phyloP scores from a whole-genome alignment of 148 eudicot species.

The Amaranthus palmeri region DNA sequence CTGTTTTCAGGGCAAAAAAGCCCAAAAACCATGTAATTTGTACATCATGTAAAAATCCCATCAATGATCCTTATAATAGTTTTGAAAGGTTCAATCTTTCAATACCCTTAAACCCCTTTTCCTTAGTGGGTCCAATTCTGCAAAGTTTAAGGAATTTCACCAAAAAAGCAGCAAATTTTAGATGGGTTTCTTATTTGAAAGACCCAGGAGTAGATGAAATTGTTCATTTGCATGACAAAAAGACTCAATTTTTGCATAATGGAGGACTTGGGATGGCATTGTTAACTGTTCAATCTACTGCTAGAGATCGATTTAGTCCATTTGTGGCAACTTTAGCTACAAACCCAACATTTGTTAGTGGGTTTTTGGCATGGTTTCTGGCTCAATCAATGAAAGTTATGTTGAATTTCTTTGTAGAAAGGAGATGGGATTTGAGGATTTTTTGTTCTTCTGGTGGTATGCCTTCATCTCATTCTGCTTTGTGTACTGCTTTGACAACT shows the following conservation, averaged over 20 bases:
- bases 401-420: conserved; percentile 69
- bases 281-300: conserved; percentile 55
- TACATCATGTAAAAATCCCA: conserved; percentile 14
- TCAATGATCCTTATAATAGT: conserved; percentile 12
- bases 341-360: conserved; percentile 77
- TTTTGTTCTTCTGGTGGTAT: conserved; percentile 88
- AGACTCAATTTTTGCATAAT: conserved; percentile 29
- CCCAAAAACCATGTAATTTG: conserved; percentile 16
- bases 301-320: conserved; percentile 58
- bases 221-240: background rate
- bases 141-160: conserved; percentile 24
- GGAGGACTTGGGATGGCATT: conserved; percentile 60
- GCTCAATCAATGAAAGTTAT: conserved; percentile 69
- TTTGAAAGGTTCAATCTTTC: conserved; percentile 9
- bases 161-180: conserved; percentile 19
- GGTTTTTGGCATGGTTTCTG: conserved; percentile 50
- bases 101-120: conserved; percentile 29
- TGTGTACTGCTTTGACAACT: conserved; percentile 79
- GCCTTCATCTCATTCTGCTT: conserved; percentile 93
- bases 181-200: conserved; percentile 27
- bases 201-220: conserved; percentile 15
- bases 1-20: conserved; percentile 18
- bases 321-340: conserved; percentile 59
- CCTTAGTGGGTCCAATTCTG: conserved; percentile 29
- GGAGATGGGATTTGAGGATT: conserved; percentile 65